phyloP scores from a whole-genome alignment of 306 rosid genomes.

The Chamaecrista fasciculata region DNA sequence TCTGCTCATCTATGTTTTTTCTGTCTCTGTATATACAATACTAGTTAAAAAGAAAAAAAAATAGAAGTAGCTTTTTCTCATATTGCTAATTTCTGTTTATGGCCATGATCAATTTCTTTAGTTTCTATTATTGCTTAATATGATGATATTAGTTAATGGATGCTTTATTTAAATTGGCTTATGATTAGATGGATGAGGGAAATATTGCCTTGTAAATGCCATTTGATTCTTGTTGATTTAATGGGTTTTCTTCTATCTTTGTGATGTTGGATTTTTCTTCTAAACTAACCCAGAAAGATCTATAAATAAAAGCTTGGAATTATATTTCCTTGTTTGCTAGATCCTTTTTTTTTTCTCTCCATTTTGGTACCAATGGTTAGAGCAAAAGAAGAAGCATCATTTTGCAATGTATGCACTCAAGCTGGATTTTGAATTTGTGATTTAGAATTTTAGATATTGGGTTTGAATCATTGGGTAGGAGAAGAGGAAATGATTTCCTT shows the following conservation, averaged over 20 bases:
- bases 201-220: background rate
- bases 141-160: background rate
- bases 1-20: background rate
- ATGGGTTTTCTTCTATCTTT: background rate
- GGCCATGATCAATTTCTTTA: background rate
- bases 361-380: constrained; percentile 12
- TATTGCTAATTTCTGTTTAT: background rate
- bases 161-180: background rate
- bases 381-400: constrained; percentile 24
- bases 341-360: background rate
- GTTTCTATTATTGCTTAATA: background rate
- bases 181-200: background rate
- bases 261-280: background rate
- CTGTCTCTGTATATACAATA: constrained; percentile 5
- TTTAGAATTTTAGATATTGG: constrained; percentile 8
- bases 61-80: background rate
- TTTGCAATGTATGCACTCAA: constrained; percentile 38
- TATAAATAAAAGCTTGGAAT: background rate
- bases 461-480: constrained; percentile 25
- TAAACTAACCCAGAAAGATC: background rate
- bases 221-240: background rate
- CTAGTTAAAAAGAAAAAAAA: constrained; percentile 19
- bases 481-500: constrained; percentile 14
- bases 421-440: constrained; percentile 29
- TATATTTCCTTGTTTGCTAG: constrained; percentile 30